Conservation (phyloP, 1,284 basidiomycete species). For the Cystobasidium pallidum region DNA sequence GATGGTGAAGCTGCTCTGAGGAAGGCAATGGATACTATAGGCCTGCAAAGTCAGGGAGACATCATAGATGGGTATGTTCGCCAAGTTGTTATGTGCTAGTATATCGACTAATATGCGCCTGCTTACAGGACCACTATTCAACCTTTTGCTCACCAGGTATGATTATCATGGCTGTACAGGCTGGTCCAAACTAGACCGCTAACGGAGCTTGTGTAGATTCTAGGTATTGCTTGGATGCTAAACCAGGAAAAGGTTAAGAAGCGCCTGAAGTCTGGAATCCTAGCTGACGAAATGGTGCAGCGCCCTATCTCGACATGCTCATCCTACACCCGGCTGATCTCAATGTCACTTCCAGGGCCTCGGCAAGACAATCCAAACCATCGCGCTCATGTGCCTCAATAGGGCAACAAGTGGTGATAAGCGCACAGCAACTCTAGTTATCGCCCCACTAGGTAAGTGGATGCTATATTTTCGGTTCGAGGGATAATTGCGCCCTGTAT, state of each 20-base stretch:
- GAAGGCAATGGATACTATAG: slow-evolving; percentile 10
- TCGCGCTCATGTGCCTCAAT: slow-evolving; percentile 82
- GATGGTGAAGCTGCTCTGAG: slow-evolving; percentile 22
- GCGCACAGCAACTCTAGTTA: slow-evolving; percentile 76
- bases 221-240: slow-evolving; percentile 94
- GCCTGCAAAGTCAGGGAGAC: background rate
- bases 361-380: slow-evolving; percentile 99
- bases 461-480: too few species aligned
- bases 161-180: slow-evolving; percentile 60
- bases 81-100: too few species aligned
- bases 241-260: slow-evolving; percentile 84
- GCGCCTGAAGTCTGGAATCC: slow-evolving; percentile 86
- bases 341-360: slow-evolving; percentile 67
- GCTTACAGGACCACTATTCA: slow-evolving; percentile 4
- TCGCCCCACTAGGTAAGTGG: slow-evolving; percentile 77
- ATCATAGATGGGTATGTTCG: slow-evolving; percentile 5
- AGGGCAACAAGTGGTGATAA: slow-evolving; percentile 41
- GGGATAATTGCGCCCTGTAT: too few species aligned
- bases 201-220: slow-evolving; percentile 86
- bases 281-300: slow-evolving; percentile 92
- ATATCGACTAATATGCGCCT: background rate
- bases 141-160: slow-evolving; percentile 20
- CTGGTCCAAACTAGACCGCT: slow-evolving; percentile 70
- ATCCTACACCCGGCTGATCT: background rate
- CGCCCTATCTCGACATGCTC: background rate